Evolutionary conservation across 306 rosid genomes (phyloP).

Genomic region (Lithocarpus polystachyus): DNA sequence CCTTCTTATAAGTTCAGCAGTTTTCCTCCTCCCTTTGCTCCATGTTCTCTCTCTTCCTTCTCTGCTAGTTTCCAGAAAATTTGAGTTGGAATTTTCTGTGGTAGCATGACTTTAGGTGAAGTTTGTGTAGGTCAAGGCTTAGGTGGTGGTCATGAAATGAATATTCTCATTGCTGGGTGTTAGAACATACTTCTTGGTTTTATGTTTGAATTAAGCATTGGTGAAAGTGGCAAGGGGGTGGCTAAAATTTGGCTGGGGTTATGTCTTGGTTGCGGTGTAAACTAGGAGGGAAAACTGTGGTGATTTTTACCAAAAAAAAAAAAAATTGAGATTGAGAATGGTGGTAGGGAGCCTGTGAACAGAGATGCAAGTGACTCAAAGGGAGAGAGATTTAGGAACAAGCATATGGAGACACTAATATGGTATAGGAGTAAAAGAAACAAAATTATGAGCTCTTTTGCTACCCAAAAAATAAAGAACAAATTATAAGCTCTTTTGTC

Average conservation of each 20-base stretch:
- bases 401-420: background rate
- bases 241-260: background rate
- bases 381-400: background rate
- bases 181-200: background rate
- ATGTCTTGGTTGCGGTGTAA: background rate
- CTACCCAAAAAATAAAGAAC: too few species aligned
- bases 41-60: background rate
- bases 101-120: background rate
- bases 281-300: background rate
- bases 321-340: background rate
- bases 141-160: background rate
- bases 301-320: background rate
- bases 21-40: background rate
- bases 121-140: background rate
- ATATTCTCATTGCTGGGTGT: background rate
- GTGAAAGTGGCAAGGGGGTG: background rate
- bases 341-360: background rate
- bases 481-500: background rate
- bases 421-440: background rate
- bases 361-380: background rate
- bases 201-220: background rate
- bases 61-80: background rate
- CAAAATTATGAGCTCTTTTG: background rate
- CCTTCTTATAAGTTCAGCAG: background rate
- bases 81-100: background rate